Conservation (phyloP, 441 rosid species). For the Pelargonium cotyledonis region DNA sequence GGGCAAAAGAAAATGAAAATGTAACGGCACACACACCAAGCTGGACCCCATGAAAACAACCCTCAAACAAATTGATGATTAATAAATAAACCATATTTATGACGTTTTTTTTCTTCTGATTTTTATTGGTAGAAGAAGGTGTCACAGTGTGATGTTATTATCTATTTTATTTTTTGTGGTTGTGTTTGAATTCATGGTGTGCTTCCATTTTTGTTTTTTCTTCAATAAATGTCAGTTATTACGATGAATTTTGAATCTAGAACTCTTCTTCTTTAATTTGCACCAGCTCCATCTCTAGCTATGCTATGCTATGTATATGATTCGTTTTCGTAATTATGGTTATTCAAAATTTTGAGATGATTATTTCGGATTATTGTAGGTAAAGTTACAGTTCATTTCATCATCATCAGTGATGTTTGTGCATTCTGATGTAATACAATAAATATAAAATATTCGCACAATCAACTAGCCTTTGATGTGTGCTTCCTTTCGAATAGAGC, state of each 20-base stretch:
- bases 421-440: too few relatives aligned
- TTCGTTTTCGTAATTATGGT: too few relatives aligned
- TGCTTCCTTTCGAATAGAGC: too few relatives aligned
- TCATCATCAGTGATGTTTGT: too few relatives aligned
- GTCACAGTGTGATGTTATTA: background rate
- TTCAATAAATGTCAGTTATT: background rate
- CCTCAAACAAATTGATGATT: background rate
- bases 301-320: background rate
- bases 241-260: background rate
- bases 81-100: background rate
- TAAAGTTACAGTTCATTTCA: too few relatives aligned
- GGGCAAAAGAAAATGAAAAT: constrained; percentile 18
- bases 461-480: too few relatives aligned
- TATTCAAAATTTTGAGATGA: too few relatives aligned
- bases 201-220: background rate
- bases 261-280: too few relatives aligned
- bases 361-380: too few relatives aligned
- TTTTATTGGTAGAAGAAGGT: background rate
- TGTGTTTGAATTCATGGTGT: background rate
- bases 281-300: too few relatives aligned
- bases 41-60: constrained; percentile 40
- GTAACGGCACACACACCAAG: constrained; percentile 45
- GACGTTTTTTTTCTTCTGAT: background rate
- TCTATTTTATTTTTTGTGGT: background rate
- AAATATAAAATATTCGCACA: too few relatives aligned